Evolutionary conservation across 1,139 yeast species (phyloP), one percentile per base, ranked within the genome.

Genomic region (Yamadazyma sp.): DNA sequence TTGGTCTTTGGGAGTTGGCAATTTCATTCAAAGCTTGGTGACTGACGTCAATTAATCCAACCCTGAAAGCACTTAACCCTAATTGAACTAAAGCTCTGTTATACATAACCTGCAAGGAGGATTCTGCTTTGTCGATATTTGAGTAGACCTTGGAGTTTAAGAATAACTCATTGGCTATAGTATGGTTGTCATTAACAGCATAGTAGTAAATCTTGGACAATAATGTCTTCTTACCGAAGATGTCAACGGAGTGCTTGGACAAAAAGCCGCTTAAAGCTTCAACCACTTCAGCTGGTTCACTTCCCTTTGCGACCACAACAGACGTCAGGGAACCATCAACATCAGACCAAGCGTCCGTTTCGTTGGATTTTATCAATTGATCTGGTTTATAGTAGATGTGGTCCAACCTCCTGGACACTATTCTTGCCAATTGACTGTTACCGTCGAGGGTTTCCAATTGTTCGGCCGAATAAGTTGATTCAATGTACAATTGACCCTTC

Each of bases 61-160:
- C 69, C 64, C 96, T 83, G 82, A 94, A 94, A 14, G 98, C 98
- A 62, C 95, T 83, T 51, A 94, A 76, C 45, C 98, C 99, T 50
- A 94, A 78, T 69, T 94, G 98, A 46, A 89, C 97, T 53, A 94
- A 77, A 12, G 96, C 89, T 65, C 99, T 80, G 74, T 94, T 94
- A 75, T 88, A 94, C 56, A 88, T 76, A 42, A 92, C 91, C 74
- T 92, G 98, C 52, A 92, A 71, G 33, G 83, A 71, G 29, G 95
- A 81, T 55, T 92, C 98, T 34, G 95, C 84, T 38, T 81, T 77
- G 64, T 87, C 88, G 55, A 92, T 87, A 35, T 85, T 75, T 33
- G 85, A 73, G 68, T 87, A 95, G 55, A 91, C 73, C 62, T 88
- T 94, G 14, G 96, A 86, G 69, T 81, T 75, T 55, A 91, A 76